Conservation (phyloP, 73 alveolate genomes). For the Paramecium pentaurelia region DNA sequence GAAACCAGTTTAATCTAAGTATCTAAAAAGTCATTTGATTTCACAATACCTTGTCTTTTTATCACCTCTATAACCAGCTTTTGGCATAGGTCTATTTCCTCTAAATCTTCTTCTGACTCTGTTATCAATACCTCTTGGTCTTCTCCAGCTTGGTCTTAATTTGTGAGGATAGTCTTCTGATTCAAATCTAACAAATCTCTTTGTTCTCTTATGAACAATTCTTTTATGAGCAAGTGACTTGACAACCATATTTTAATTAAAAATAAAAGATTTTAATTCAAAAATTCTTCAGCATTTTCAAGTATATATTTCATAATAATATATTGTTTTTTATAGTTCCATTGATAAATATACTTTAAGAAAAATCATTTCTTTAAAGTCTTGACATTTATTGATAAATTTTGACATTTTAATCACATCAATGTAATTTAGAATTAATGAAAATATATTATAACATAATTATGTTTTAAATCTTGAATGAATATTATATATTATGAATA, state of each 20-base stretch:
- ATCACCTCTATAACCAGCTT: slow-evolving; percentile 95
- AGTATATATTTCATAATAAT: not conserved
- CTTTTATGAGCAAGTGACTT: slow-evolving; percentile 59
- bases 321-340: not conserved
- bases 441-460: not conserved
- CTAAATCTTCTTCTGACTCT: slow-evolving; percentile 98
- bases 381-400: not conserved
- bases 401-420: not conserved
- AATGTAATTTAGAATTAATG: not conserved
- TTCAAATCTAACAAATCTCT: slow-evolving; percentile 63
- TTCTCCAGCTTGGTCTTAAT: slow-evolving; percentile 92
- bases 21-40: slow-evolving; percentile 14
- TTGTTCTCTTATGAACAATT: slow-evolving; percentile 56
- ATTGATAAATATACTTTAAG: not conserved
- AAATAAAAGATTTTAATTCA: slow-evolving; percentile 35
- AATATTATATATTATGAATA: not conserved
- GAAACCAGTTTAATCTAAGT: slow-evolving; percentile 91
- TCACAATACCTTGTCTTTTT: slow-evolving; percentile 76
- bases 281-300: not conserved
- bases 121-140: slow-evolving; percentile 98
- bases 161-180: slow-evolving; percentile 60
- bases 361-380: not conserved
- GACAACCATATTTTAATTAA: slow-evolving; percentile 46
- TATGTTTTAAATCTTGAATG: not conserved
- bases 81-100: slow-evolving; percentile 92